Base-by-base conservation (phyloP, 2,329 filamentous ascomycete genomes). In the Ceratocystis harringtonii region DNA sequence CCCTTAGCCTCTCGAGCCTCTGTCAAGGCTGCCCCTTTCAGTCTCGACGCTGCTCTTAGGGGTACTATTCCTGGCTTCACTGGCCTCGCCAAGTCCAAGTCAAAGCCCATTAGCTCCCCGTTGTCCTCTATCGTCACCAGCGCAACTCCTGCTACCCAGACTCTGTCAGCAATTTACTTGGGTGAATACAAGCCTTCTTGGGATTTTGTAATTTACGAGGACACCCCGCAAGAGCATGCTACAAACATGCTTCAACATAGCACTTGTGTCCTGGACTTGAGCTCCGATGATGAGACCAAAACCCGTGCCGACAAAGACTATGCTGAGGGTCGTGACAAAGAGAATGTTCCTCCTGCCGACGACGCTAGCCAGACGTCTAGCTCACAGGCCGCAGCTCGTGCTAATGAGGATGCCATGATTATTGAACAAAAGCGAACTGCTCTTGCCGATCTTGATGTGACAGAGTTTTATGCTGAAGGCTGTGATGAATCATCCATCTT, bases 171-270 rank as follows among this genome's bases (percentile, higher is more conserved):
- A 17, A 58, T 58, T 36, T 58, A 58, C 28, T 36, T 52, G 25
- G 72, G 78, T 25, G 78, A 81, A 64, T 74, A 80, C 70, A 83
- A 87, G 72, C 80, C 84, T 43, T 81, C 81, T 66, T 96, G 91
- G 92, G 88, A 88, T 78, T 97, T 99, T 73, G 88, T 92, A 67
- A 97, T 99, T 71, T 87, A 96, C 73, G 90, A 96, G 73, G 92
- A 99, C 74, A 90, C 89, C 0, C 84, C 88, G 6, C 89, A 96
- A 73, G 89, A 96, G 72, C 87, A 95, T 73, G 89, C 94, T 75
- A 90, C 91, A 71, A 96, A 95, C 71, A 78, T 96, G 48, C 89
- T 97, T 77, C 89, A 96, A 75, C 92, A 96, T 77, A 88, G 87
- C 65, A 92, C 92, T 6, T 87, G 87, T 69, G 85, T 87, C 0